Evolutionary conservation across 345 rosid species (phyloP).

Genomic region (Erucastrum elatum): DNA sequence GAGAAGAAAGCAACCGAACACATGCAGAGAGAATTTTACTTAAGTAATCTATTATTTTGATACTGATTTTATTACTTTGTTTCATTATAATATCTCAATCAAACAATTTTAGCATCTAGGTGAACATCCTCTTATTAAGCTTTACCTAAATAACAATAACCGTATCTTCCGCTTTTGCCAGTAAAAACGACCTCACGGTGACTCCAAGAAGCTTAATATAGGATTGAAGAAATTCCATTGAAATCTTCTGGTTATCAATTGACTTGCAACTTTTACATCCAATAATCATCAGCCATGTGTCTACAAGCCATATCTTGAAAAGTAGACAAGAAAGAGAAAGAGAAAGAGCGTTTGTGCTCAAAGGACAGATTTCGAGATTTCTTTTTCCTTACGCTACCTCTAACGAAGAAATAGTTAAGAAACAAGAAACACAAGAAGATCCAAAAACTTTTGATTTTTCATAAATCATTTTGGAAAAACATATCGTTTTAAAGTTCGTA

Average conservation of each 20-base stretch:
- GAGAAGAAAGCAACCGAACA: no score
- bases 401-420: neutral
- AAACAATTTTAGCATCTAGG: neutral
- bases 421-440: neutral
- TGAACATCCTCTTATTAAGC: neutral
- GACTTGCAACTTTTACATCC: constrained; percentile 32
- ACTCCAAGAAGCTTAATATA: constrained; percentile 30
- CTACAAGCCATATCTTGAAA: constrained; percentile 11
- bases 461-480: neutral
- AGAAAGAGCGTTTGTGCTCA: constrained; percentile 19
- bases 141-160: neutral
- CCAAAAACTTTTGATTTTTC: neutral
- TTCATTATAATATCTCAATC: neutral
- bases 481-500: neutral
- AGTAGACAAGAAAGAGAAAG: constrained; percentile 22
- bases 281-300: constrained; percentile 12
- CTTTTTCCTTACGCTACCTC: constrained; percentile 26
- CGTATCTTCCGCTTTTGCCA: constrained; percentile 38
- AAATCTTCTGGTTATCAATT: constrained; percentile 38
- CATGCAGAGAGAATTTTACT: no score
- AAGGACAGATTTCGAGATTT: constrained; percentile 17
- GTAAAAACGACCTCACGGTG: constrained; percentile 13
- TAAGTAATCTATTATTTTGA: no score
- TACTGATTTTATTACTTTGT: neutral
- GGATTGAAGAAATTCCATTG: constrained; percentile 8